phyloP scores from a whole-genome alignment of 1,284 basidiomycete genomes.

The Marasmius oreades region DNA sequence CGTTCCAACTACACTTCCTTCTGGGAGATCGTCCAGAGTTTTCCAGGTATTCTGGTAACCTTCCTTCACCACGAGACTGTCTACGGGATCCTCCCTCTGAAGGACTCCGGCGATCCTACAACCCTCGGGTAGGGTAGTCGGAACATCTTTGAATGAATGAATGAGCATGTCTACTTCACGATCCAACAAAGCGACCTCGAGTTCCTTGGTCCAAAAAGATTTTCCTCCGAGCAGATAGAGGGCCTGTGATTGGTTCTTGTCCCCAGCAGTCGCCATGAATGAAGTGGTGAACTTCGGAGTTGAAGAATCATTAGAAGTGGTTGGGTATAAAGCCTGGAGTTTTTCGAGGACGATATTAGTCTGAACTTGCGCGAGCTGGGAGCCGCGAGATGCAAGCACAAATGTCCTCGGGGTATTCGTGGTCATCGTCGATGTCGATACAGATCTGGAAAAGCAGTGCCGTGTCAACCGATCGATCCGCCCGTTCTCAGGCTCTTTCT shows the following conservation, averaged over 20 bases:
- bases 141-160: constrained; percentile 93
- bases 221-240: constrained; percentile 82
- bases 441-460: no score
- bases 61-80: constrained; percentile 85
- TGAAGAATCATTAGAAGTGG: constrained; percentile 34
- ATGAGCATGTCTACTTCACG: constrained; percentile 88
- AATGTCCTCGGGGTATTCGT: constrained; percentile 31
- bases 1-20: constrained; percentile 90
- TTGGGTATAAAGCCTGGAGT: constrained; percentile 40
- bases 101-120: constrained; percentile 86
- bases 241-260: constrained; percentile 85
- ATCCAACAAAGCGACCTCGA: constrained; percentile 79
- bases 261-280: constrained; percentile 90
- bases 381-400: constrained; percentile 80
- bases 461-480: no score
- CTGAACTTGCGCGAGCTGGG: constrained; percentile 84
- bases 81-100: constrained; percentile 87
- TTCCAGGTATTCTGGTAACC: constrained; percentile 65
- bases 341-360: constrained; percentile 70
- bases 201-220: constrained; percentile 92
- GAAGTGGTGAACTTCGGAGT: constrained; percentile 59
- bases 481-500: no score
- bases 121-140: constrained; percentile 81
- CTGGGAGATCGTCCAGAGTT: constrained; percentile 80
- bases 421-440: neutral